phyloP scores from a whole-genome alignment of 306 rosid genomes.

The Vicia faba region DNA sequence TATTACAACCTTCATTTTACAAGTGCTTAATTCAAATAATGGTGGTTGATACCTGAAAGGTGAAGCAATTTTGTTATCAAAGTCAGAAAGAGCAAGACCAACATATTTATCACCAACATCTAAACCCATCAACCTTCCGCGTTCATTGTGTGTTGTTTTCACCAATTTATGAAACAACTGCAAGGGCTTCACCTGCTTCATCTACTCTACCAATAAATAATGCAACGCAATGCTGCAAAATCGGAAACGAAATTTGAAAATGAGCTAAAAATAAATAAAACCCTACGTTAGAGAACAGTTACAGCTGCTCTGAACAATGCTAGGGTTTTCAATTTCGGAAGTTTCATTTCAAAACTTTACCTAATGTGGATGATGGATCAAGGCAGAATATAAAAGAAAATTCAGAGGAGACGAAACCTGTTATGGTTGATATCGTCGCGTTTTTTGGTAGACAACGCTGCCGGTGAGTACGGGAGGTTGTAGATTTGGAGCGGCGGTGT shows the following conservation, averaged over 20 bases:
- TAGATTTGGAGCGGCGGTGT: background rate
- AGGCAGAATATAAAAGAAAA: background rate
- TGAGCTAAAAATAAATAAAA: too few species aligned
- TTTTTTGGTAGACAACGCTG: background rate
- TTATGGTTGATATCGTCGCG: background rate
- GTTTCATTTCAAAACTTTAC: background rate
- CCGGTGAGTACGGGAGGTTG: background rate
- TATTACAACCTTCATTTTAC: background rate
- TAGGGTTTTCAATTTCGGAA: background rate
- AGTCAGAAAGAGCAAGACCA: slow-evolving; percentile 74
- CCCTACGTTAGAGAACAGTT: background rate
- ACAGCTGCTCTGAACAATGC: background rate
- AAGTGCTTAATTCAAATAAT: background rate
- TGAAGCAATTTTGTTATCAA: slow-evolving; percentile 60
- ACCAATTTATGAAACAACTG: slow-evolving; percentile 57
- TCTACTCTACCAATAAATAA: slow-evolving; percentile 21
- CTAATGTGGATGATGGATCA: background rate
- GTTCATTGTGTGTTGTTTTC: slow-evolving; percentile 33
- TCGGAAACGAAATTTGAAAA: background rate
- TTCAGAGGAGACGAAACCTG: background rate
- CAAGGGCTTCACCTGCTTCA: slow-evolving; percentile 64
- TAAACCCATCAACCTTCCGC: slow-evolving; percentile 71
- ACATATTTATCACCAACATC: slow-evolving; percentile 88
- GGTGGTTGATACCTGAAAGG: slow-evolving; percentile 51
- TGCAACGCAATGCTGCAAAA: slow-evolving; percentile 5